These are phyloP conservation scores for Saccharomycopsis amapae DNA, from an alignment of 805 yeast genomes.

Conservation along the genomic window DNA sequence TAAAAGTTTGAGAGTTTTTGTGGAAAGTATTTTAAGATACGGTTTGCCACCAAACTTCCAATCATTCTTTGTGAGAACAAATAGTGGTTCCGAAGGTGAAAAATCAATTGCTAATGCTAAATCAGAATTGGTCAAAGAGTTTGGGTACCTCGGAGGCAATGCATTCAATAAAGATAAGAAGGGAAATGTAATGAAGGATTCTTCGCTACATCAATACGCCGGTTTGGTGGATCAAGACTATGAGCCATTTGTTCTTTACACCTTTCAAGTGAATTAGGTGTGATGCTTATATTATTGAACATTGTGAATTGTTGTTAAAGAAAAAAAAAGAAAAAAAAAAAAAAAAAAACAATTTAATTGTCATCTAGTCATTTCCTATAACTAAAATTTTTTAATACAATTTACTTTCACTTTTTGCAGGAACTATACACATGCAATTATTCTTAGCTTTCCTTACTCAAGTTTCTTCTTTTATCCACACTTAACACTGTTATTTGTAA, in stretches of 20 bases:
- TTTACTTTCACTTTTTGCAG: too few species aligned
- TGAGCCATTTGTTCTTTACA: constrained; percentile 90
- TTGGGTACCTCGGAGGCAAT: constrained; percentile 87
- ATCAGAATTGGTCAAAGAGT: constrained; percentile 61
- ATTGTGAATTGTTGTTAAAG: too few species aligned
- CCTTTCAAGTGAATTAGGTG: constrained; percentile 35
- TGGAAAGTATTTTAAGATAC: constrained; percentile 89
- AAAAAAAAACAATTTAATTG: too few species aligned
- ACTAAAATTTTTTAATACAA: too few species aligned
- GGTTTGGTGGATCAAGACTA: constrained; percentile 90
- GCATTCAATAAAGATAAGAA: constrained; percentile 66
- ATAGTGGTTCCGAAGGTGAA: constrained; percentile 37
- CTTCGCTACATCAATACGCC: constrained; percentile 76
- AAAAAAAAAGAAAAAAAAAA: too few species aligned
- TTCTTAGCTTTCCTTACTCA: too few species aligned
- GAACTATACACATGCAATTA: too few species aligned
- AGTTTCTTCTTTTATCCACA: too few species aligned
- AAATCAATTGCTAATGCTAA: constrained; percentile 49
- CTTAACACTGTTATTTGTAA: too few species aligned
- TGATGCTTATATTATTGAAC: neutral
- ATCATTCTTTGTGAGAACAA: constrained; percentile 39
- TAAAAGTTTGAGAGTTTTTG: constrained; percentile 79
- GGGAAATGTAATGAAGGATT: constrained; percentile 59
- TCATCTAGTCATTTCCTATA: too few species aligned
- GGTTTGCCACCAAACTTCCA: constrained; percentile 93